These are phyloP conservation scores for Laguncularia racemosa DNA, from an alignment of 345 rosid species.

Conservation along the genomic window DNA sequence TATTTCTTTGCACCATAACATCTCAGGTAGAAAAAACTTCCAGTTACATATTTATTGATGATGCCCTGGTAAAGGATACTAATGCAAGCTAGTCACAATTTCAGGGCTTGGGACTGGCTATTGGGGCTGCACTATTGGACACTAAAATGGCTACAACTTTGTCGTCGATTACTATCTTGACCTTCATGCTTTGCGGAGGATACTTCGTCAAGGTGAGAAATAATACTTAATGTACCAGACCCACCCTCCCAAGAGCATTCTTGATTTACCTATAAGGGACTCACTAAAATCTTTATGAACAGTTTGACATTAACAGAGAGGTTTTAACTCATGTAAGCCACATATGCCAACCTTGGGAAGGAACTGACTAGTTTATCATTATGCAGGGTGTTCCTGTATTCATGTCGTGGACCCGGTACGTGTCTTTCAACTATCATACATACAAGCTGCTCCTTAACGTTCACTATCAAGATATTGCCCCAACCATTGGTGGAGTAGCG, in stretches of 20 bases:
- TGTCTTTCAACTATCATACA: conserved; percentile 96
- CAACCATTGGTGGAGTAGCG: conserved; percentile 39
- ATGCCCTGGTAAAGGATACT: conserved; percentile 2
- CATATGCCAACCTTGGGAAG: too few relatives aligned
- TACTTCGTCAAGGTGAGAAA: conserved; percentile 67
- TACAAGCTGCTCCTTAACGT: conserved; percentile 88
- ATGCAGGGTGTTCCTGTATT: conserved; percentile 83
- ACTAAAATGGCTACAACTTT: conserved; percentile 84
- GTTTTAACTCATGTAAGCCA: too few relatives aligned
- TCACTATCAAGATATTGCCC: conserved; percentile 47
- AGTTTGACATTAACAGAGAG: too few relatives aligned
- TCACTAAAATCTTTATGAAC: too few relatives aligned
- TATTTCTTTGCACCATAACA: conserved; percentile 81
- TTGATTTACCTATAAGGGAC: too few relatives aligned
- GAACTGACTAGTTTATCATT: background rate
- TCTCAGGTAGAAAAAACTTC: conserved; percentile 55
- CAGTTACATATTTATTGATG: background rate
- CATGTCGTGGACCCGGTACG: conserved; percentile 79
- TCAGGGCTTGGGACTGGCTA: conserved; percentile 96
- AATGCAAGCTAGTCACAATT: too few relatives aligned
- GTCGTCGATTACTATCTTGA: conserved; percentile 92
- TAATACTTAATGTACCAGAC: background rate
- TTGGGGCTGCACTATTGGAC: conserved; percentile 91
- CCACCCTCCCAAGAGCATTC: too few relatives aligned
- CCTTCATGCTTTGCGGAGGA: conserved; percentile 93